Evolutionary conservation across 163 green algal species (phyloP), one percentile per base, ranked within the genome.

Genomic region (Scenedesmus sp.): DNA sequence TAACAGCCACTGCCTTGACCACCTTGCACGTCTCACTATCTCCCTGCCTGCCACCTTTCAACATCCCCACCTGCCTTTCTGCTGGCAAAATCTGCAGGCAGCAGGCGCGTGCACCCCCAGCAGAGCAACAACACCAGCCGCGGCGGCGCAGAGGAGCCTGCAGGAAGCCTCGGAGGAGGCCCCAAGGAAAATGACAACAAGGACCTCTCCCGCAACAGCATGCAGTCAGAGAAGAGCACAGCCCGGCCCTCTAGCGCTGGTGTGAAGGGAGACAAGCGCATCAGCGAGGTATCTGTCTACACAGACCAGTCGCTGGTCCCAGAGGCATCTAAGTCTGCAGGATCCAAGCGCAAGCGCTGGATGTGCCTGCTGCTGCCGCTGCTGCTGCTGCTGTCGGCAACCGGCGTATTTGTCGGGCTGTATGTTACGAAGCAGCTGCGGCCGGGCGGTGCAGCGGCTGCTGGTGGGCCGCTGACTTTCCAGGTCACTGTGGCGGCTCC

Each of bases 401-500:
- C 56, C 67, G 59, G 57, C 54, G 83, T 88, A 23, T 46, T 88
- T 77, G 59, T 64, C 3, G 83, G 83, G 0, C 15, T 88, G 7
- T 88, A 77, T 34, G 83, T 64, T 3, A 88, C 57, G 3, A 88
- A 88, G 83, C 83, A 76, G n/a, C 57, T 77, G 13, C 23, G 20
- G 23, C 26, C 70, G 4, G 2, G 6, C 12, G 70, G 23, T 15
- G 70, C 2, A 5, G 67, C 66, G 9, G 46, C 5, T 8, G 23
- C 6, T 59, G n/a, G 34, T 46, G 83, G 67, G 13, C 23, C 54
- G 13, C 66, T 88, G 59, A 46, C 57, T 1, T 88, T 88, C n/a
- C 18, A 77, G 83, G 52, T 88, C 18, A 88, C 83, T 13, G 8
- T 88, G 57, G 56, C 83, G 8, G 83, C 83, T 34, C 83, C 83